Evolutionary conservation across 305 asterid species (phyloP).

Genomic region (Solanum aculeatissimum): DNA sequence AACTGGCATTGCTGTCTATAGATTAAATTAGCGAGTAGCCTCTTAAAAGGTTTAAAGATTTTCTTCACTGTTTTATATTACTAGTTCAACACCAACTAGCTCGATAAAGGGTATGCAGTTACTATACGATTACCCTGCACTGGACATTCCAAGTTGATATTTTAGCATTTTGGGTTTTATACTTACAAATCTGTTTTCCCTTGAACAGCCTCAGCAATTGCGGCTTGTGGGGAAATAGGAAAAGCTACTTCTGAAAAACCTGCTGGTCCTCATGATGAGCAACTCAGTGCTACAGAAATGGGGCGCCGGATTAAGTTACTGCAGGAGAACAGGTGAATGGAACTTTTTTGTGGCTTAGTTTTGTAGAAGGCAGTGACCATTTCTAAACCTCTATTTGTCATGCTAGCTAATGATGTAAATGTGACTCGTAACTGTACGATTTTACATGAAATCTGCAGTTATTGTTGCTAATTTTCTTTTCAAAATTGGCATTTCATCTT

Average conservation of each 20-base stretch:
- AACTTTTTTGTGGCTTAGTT: constrained; percentile 1
- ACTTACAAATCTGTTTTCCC: not conserved
- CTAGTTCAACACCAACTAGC: not conserved
- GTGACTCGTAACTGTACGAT: not conserved
- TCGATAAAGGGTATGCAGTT: not conserved
- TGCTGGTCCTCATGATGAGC: constrained; percentile 42
- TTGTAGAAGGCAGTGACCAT: not conserved
- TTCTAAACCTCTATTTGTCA: not conserved
- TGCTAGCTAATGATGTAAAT: not conserved
- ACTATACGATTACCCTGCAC: not conserved
- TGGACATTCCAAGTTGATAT: not conserved
- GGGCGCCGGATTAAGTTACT: constrained; percentile 73
- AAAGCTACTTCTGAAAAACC: constrained; percentile 19
- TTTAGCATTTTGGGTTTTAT: not conserved
- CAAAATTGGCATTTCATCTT: constrained; percentile 9
- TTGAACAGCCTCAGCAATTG: constrained; percentile 68
- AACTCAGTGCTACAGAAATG: constrained; percentile 71
- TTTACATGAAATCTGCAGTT: not conserved
- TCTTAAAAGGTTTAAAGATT: not conserved
- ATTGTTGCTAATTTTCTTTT: not conserved
- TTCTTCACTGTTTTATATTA: not conserved
- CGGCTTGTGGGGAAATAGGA: constrained; percentile 45
- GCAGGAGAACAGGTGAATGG: constrained; percentile 65
- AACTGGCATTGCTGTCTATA: not conserved
- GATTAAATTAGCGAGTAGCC: not conserved